These are phyloP conservation scores for Exophiala phaeomuriformis DNA, from an alignment of 2,329 filamentous ascomycete species.

Conservation along the genomic window DNA sequence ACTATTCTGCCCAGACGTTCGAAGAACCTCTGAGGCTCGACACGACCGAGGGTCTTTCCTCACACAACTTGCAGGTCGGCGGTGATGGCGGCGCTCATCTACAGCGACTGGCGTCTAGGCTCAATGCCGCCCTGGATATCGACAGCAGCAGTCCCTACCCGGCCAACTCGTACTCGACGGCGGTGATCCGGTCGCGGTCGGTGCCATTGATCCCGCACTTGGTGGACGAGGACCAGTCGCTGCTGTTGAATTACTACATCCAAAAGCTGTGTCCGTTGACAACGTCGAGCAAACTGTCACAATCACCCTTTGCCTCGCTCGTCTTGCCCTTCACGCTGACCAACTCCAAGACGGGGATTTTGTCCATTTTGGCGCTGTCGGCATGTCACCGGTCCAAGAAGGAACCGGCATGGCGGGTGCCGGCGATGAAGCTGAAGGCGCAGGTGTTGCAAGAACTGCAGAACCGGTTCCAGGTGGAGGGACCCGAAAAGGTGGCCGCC, in stretches of 20 bases:
- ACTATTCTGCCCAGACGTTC: constrained; percentile 3
- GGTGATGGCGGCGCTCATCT: not conserved
- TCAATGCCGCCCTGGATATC: constrained; percentile 1
- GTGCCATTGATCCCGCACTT: constrained; percentile 1
- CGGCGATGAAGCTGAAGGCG: constrained; percentile 4
- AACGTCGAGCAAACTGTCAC: constrained; percentile 2
- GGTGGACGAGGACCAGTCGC: constrained; percentile 3
- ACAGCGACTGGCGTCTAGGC: constrained; percentile 1
- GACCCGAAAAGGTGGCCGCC: constrained; percentile 1
- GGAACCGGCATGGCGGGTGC: constrained; percentile 2
- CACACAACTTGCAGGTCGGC: not conserved
- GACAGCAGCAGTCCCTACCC: not conserved
- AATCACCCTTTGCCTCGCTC: constrained; percentile 2
- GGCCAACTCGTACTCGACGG: not conserved
- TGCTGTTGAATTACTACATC: constrained; percentile 5
- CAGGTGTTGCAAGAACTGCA: constrained; percentile 2
- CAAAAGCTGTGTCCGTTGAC: constrained; percentile 4
- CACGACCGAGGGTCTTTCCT: no score
- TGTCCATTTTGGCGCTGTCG: constrained; percentile 3
- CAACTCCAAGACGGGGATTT: constrained; percentile 2
- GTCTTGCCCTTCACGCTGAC: constrained; percentile 3
- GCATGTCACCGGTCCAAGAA: constrained; percentile 5
- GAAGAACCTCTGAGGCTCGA: constrained; percentile 1
- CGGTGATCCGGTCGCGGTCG: constrained; percentile 1
- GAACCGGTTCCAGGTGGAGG: constrained; percentile 2